These are phyloP conservation scores for Scedosporium boydii DNA, from an alignment of 2,329 filamentous ascomycete species.

Conservation along the genomic window DNA sequence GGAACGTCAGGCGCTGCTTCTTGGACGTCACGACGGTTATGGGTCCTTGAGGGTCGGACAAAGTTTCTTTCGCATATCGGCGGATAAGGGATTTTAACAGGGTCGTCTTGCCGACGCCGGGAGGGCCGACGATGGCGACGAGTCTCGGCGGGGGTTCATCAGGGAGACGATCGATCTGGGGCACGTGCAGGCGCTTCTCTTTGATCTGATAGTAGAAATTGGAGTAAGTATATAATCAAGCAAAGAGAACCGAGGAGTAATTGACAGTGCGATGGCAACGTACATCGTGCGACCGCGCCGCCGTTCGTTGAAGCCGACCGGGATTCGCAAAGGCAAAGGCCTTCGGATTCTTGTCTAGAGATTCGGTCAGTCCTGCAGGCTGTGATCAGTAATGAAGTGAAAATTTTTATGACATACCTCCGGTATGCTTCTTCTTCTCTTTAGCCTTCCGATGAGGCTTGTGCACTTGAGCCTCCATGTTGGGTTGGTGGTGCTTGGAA, in stretches of 20 bases:
- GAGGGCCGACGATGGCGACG: constrained; percentile 88
- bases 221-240: constrained; percentile 14
- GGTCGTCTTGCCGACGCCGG: constrained; percentile 92
- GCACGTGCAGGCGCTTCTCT: constrained; percentile 93
- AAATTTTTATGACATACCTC: constrained; percentile 32
- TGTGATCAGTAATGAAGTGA: neutral
- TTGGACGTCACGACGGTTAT: constrained; percentile 96
- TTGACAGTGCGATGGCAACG: constrained; percentile 13
- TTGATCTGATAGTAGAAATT: constrained; percentile 52
- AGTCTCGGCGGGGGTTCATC: constrained; percentile 92
- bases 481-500: constrained; percentile 16
- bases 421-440: constrained; percentile 66
- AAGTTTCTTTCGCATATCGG: constrained; percentile 90
- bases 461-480: constrained; percentile 76
- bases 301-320: constrained; percentile 68
- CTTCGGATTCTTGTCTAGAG: constrained; percentile 68
- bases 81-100: constrained; percentile 89
- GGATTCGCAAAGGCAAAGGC: constrained; percentile 80
- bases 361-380: constrained; percentile 12
- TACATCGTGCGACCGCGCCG: constrained; percentile 64
- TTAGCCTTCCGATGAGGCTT: constrained; percentile 79
- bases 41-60: constrained; percentile 81
- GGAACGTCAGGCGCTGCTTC: constrained; percentile 84
- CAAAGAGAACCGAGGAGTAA: neutral
- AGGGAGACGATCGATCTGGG: constrained; percentile 87